Evolutionary conservation across 2,329 filamentous ascomycete species (phyloP).

Genomic region (Magnaporthiopsis poae): DNA sequence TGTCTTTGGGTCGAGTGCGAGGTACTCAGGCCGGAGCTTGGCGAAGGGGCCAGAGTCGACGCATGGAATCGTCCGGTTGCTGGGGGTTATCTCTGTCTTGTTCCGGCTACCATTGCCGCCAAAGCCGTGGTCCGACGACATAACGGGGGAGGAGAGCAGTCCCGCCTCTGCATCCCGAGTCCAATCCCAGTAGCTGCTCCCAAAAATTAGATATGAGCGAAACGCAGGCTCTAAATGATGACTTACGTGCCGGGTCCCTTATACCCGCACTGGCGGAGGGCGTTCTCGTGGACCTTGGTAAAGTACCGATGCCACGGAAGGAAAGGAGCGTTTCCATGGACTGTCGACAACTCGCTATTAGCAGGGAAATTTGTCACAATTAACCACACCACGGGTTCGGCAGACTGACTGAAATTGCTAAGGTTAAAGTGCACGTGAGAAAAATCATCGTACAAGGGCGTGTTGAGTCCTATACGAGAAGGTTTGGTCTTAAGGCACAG

Average conservation of each 20-base stretch:
- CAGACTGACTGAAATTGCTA: neutral
- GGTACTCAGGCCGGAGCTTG: constrained; percentile 27
- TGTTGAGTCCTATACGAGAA: neutral
- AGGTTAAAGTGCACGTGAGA: neutral
- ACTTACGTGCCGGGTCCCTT: neutral
- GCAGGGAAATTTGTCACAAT: neutral
- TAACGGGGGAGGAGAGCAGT: constrained; percentile 30
- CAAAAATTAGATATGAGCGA: neutral
- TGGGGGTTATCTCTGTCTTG: constrained; percentile 31
- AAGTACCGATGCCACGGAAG: constrained; percentile 1
- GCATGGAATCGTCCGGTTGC: constrained; percentile 41
- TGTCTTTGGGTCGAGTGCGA: constrained; percentile 16
- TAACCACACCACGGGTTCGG: neutral
- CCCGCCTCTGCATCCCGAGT: constrained; percentile 23
- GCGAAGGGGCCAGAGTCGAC: constrained; percentile 40
- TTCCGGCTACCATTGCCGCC: constrained; percentile 19
- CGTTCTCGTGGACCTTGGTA: neutral
- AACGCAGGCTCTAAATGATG: neutral
- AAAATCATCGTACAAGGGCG: constrained; percentile 1
- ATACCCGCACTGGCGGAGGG: neutral
- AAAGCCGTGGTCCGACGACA: constrained; percentile 35
- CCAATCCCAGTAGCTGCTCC: constrained; percentile 39
- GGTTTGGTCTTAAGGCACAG: constrained; percentile 1
- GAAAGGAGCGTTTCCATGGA: neutral
- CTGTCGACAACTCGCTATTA: neutral